phyloP scores from a whole-genome alignment of 1,139 yeast genomes.

The Petasospora fabianii region DNA sequence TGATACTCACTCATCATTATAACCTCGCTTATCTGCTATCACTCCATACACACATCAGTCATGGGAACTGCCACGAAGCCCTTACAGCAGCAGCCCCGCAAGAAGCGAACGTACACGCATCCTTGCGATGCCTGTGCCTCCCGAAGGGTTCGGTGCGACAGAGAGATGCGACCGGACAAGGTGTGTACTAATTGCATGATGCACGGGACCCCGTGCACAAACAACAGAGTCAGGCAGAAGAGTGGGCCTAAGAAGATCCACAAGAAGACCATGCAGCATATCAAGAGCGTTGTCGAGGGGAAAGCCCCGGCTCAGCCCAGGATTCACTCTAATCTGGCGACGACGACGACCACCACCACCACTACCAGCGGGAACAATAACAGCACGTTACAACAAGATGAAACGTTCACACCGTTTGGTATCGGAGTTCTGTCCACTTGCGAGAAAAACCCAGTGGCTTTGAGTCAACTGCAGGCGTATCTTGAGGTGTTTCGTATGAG shows the following conservation, averaged over 20 bases:
- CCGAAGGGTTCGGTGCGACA: conserved; percentile 23
- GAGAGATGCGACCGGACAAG: conserved; percentile 8
- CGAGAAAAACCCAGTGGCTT: conserved; percentile 3
- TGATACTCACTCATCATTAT: no score
- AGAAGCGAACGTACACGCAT: conserved; percentile 14
- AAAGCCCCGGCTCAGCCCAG: background rate
- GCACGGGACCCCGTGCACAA: conserved; percentile 21
- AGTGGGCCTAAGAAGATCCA: conserved; percentile 25
- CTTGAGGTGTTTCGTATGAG: conserved; percentile 22
- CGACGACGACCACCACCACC: no score
- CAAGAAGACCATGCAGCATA: conserved; percentile 21
- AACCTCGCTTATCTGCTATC: no score
- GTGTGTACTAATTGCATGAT: conserved; percentile 19
- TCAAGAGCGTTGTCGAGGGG: conserved; percentile 9
- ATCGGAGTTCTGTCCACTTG: background rate
- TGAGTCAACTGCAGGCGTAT: conserved; percentile 14
- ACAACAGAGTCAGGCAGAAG: conserved; percentile 20
- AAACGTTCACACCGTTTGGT: no score
- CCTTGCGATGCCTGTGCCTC: conserved; percentile 27
- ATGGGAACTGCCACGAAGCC: no score
- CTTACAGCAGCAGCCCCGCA: background rate
- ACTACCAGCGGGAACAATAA: no score
- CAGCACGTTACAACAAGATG: no score
- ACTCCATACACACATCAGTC: background rate
- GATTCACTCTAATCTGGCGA: no score